Base-by-base conservation (phyloP, 257 asterid species). In the Lycium ferocissimum region DNA sequence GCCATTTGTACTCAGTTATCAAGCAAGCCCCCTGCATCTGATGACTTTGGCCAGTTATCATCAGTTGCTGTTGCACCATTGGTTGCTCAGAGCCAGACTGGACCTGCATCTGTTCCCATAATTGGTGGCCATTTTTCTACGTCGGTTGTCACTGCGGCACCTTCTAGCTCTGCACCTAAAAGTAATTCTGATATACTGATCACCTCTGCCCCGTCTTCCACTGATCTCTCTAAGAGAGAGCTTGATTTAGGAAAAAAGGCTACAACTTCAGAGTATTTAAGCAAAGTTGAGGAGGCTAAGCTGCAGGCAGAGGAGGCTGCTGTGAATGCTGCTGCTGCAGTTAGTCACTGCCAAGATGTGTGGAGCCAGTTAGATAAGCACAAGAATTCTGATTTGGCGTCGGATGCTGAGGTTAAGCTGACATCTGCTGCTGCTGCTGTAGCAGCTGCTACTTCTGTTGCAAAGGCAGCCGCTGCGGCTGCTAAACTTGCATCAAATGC, bases 391-490 rank as follows among this genome's bases (percentile, higher is more conserved):
- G 95, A 94, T 70, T 70, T 97, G 93, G 71, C 87, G 75, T 84
- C 90, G 33, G 98, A 92, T 86, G 87, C 87, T 63, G 96, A 95
- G 89, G 88, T 94, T 83, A 94, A 91, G 89, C 84, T 97, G 86
- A 93, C 95, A n/a, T 92, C 98, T 80, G 97, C 98, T 84, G 96
- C 98, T 88, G 95, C 85, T 88, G 94, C 94, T 62, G 87, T 97
- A 78, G 98, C 99, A 22, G 99, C 99, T 13, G 97, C 99, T 88
- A 91, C 98, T 80, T 90, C 97, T 87, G 98, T 97, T 85, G 99
- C 99, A 18, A 97, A 92, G 94, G 99, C 98, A 26, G 99, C 99
- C 1, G 96, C 99, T 38, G 98, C 98, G 33, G 98, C 99, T 84
- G 99, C 99, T 75, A 93, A 92, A 91, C 90, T 97, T 73, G 99